Evolutionary conservation across 2,329 filamentous ascomycete species (phyloP).

Genomic region (Trichoderma harzianum): DNA sequence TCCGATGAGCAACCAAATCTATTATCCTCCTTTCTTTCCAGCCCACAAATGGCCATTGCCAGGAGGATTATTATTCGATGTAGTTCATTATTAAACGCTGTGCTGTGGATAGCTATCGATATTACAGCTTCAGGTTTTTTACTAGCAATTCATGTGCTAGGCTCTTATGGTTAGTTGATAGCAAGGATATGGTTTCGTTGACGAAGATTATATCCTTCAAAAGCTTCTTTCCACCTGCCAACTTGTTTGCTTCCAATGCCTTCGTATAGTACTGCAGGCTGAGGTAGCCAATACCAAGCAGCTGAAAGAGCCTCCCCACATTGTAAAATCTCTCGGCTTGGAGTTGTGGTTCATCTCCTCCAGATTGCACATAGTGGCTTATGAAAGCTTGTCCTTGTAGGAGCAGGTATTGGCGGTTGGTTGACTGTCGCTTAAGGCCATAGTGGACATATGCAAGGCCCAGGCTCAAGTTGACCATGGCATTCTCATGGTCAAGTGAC

Average conservation of each 20-base stretch:
- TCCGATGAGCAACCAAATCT: neutral
- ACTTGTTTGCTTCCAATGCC: slow-evolving; percentile 26
- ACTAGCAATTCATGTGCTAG: slow-evolving; percentile 30
- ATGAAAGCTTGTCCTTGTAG: slow-evolving; percentile 82
- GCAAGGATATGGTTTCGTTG: slow-evolving; percentile 33
- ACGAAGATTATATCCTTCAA: slow-evolving; percentile 31
- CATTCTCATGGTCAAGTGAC: slow-evolving; percentile 71
- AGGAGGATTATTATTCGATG: neutral
- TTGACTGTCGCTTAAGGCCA: slow-evolving; percentile 81
- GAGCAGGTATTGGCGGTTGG: slow-evolving; percentile 85
- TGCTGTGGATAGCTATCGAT: neutral
- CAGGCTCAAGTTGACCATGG: slow-evolving; percentile 75
- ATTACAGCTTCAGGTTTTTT: slow-evolving; percentile 26
- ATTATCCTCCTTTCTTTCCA: neutral
- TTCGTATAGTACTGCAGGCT: slow-evolving; percentile 67
- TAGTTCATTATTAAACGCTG: neutral
- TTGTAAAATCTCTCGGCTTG: slow-evolving; percentile 38
- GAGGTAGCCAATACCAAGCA: slow-evolving; percentile 43
- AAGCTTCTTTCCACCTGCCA: slow-evolving; percentile 19
- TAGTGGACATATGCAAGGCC: slow-evolving; percentile 85
- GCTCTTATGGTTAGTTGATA: slow-evolving; percentile 30
- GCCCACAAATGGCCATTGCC: neutral
- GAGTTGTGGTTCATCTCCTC: slow-evolving; percentile 11
- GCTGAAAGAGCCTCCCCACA: slow-evolving; percentile 37
- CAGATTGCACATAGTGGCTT: slow-evolving; percentile 35